A percentile compares a stretch with the other conserved stretches of the same genome.
These are phyloP conservation scores for Fraxinus dipetala DNA, from an alignment of 305 asterid species.

Conservation along the genomic window DNA sequence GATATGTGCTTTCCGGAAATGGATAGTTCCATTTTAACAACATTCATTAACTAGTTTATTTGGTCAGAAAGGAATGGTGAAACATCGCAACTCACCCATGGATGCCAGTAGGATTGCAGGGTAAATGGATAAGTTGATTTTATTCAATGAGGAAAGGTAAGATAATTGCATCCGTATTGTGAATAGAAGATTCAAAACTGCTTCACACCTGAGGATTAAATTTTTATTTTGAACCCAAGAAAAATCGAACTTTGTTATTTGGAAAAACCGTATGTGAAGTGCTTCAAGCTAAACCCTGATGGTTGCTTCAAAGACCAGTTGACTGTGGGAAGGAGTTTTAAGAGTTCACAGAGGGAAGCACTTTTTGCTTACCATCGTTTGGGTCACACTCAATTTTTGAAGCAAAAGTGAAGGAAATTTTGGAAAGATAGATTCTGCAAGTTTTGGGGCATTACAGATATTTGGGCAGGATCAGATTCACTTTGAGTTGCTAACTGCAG, in stretches of 20 bases:
- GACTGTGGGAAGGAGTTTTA: not conserved
- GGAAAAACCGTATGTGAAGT: not conserved
- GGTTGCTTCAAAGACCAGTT: not conserved
- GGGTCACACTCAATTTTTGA: not conserved
- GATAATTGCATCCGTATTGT: not conserved
- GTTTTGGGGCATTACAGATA: not conserved
- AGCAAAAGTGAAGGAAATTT: not conserved
- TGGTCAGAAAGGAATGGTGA: not conserved
- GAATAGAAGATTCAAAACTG: not conserved
- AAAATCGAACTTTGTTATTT: not conserved
- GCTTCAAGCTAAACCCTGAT: not conserved
- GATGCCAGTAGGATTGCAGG: not conserved
- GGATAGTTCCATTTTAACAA: not conserved
- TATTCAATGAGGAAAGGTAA: not conserved
- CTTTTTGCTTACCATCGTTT: not conserved
- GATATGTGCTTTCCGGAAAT: not conserved
- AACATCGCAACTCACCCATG: not conserved
- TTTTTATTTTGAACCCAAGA: not conserved
- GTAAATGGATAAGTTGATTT: not conserved
- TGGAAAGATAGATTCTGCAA: not conserved
- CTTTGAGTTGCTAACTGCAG: not conserved
- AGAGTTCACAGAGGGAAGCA: not conserved
- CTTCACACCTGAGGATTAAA: not conserved
- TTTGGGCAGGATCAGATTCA: not conserved
- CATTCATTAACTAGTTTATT: not conserved